phyloP scores from a whole-genome alignment of 2,329 filamentous ascomycete species.

The Aspergillus flavus region DNA sequence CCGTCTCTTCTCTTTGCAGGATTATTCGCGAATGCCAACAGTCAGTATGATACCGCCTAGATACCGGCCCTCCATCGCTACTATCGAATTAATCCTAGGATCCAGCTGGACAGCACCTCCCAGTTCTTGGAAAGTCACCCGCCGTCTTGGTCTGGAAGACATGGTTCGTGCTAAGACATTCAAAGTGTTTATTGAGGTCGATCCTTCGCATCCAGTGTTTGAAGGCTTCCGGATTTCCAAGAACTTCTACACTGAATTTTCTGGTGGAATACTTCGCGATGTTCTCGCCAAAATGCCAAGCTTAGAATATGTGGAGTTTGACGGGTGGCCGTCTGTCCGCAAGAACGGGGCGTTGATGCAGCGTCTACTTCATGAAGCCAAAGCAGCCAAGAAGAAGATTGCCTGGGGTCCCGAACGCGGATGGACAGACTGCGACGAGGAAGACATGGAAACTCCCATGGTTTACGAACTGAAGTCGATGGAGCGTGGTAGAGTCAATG shows the following conservation, averaged over 20 bases:
- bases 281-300: constrained; percentile 54
- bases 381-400: constrained; percentile 37
- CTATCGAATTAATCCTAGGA: constrained; percentile 59
- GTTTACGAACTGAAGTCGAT: constrained; percentile 16
- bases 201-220: constrained; percentile 57
- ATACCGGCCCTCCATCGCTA: constrained; percentile 55
- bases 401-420: constrained; percentile 44
- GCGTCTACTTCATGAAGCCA: constrained; percentile 46
- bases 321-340: constrained; percentile 58
- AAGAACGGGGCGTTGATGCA: constrained; percentile 55
- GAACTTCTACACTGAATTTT: constrained; percentile 61
- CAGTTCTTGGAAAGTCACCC: constrained; percentile 55
- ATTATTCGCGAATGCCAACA: constrained; percentile 47
- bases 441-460: constrained; percentile 16
- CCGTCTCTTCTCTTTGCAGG: constrained; percentile 56
- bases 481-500: not conserved
- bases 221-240: constrained; percentile 60
- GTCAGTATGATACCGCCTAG: constrained; percentile 53
- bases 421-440: constrained; percentile 38
- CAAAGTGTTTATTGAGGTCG: constrained; percentile 60
- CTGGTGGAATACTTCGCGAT: constrained; percentile 51
- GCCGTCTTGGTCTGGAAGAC: constrained; percentile 52
- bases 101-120: constrained; percentile 62
- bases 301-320: constrained; percentile 56
- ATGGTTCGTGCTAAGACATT: constrained; percentile 51